Evolutionary conservation across 2,329 filamentous ascomycete species (phyloP), one percentile per base, ranked within the genome.

Genomic region (Scortechinia acanthostroma): DNA sequence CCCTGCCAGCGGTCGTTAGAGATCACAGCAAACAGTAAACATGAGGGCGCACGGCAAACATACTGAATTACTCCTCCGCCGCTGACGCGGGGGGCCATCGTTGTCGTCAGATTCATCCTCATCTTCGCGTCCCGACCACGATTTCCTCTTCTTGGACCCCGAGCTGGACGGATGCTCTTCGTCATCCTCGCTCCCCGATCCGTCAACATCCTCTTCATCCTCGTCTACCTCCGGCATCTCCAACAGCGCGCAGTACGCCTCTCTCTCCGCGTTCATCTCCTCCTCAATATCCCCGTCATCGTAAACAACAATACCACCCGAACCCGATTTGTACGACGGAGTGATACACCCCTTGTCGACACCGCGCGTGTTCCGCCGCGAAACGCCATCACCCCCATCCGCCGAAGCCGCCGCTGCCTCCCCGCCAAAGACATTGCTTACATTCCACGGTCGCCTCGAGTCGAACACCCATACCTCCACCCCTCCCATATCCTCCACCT

Each of bases 391-490:
- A 35, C 62, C 68, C n/a, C 61, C 55, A 4, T 70, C 65, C 21
- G 64, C 66, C 20, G 73, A 72, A 20, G 77, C 68, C 51, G 77
- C 74, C 3, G 75, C 61, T 1, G 78, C 73, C 49, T 79, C 78
- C 3, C 87, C 86, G 13, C 86, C 90, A 68, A 97, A 97, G 14
- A 97, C 81, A 61, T 98, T 98, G 51, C 80, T 82, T 57, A 98
- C 61, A 60, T 98, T 97, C 90, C 91, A 97, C 14, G 93, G 93
- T 48, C 93, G 76, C 62, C 93, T 79, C 21, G 91, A 81, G 65
- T 98, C 93, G 48, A 97, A 74, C 10, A 97, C 77, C 93, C 93
- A 98, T 22, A 96, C 86, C 60, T 96, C 90, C 1, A 97, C 88
- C n/a, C 87, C 87, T 28, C 84, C 81, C 65, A 88, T 85, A 43